Percentiles rank a stretch among this genome's conserved stretches.
Conservation (phyloP, 2,329 filamentous ascomycete genomes). For the Emergomyces orientalis region DNA sequence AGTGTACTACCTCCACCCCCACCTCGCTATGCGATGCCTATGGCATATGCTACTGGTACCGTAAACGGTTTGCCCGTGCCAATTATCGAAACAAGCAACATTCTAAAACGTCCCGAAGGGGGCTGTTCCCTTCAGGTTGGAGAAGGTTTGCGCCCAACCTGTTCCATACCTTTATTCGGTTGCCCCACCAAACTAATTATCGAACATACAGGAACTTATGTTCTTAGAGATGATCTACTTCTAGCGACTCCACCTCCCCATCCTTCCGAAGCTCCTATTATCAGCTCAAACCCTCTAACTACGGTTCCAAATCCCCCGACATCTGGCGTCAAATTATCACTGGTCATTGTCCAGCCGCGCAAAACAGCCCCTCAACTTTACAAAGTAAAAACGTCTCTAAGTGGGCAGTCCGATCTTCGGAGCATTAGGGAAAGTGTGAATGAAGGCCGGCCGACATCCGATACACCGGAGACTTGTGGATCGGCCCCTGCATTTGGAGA, state of each 20-base stretch:
- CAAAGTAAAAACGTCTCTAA: constrained; percentile 45
- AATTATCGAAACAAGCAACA: constrained; percentile 91
- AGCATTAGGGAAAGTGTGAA: constrained; percentile 54
- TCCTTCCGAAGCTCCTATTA: constrained; percentile 78
- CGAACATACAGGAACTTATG: constrained; percentile 61
- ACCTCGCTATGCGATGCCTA: constrained; percentile 67
- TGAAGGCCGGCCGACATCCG: constrained; percentile 40
- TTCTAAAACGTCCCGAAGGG: constrained; percentile 66
- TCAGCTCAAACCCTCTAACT: constrained; percentile 83
- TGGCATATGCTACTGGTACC: constrained; percentile 62
- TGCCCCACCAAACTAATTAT: background rate
- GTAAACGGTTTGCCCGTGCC: constrained; percentile 59
- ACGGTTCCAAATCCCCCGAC: constrained; percentile 78
- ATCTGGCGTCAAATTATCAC: constrained; percentile 71
- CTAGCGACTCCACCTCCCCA: constrained; percentile 92
- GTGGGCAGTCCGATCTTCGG: constrained; percentile 24
- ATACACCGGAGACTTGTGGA: constrained; percentile 36
- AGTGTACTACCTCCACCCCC: constrained; percentile 79
- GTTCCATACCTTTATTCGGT: background rate
- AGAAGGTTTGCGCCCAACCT: constrained; percentile 55
- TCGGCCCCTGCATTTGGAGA: constrained; percentile 67
- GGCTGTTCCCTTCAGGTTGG: constrained; percentile 88
- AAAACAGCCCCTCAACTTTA: constrained; percentile 40
- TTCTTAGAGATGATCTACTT: constrained; percentile 80
- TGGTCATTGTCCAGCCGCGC: constrained; percentile 61